phyloP scores from a whole-genome alignment of 148 eudicot species.

The Cornus florida region DNA sequence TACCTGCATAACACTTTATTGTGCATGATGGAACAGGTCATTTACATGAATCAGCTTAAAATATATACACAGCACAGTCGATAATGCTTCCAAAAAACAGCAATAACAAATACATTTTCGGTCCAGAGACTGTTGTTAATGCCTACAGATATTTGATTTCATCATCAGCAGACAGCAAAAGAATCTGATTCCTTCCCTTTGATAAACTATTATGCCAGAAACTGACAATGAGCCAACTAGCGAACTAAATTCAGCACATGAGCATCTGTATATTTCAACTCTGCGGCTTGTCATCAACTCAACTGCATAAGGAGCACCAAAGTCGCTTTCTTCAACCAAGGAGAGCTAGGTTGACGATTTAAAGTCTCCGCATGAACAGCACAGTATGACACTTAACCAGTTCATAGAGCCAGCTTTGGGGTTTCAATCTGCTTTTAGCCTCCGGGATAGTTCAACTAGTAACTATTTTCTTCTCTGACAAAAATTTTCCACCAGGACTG shows the following conservation, averaged over 20 bases:
- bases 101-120: neutral
- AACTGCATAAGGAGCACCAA: neutral
- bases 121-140: neutral
- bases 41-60: too few species aligned
- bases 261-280: neutral
- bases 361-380: neutral
- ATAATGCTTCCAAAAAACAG: neutral
- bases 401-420: neutral
- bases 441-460: neutral
- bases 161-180: neutral
- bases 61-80: too few species aligned
- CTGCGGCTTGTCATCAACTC: neutral
- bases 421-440: conserved; percentile 2
- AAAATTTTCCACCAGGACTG: neutral
- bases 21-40: too few species aligned
- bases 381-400: neutral
- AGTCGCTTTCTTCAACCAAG: conserved; percentile 20
- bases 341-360: conserved; percentile 6
- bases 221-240: neutral
- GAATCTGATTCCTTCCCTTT: neutral
- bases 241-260: too few species aligned
- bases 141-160: neutral
- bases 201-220: neutral
- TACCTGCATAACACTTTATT: too few species aligned
- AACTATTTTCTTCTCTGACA: neutral